Percentiles rank a stretch among this genome's conserved stretches.
phyloP scores from a whole-genome alignment of 352 stramenopile species.

The Phytophthora nicotianae region DNA sequence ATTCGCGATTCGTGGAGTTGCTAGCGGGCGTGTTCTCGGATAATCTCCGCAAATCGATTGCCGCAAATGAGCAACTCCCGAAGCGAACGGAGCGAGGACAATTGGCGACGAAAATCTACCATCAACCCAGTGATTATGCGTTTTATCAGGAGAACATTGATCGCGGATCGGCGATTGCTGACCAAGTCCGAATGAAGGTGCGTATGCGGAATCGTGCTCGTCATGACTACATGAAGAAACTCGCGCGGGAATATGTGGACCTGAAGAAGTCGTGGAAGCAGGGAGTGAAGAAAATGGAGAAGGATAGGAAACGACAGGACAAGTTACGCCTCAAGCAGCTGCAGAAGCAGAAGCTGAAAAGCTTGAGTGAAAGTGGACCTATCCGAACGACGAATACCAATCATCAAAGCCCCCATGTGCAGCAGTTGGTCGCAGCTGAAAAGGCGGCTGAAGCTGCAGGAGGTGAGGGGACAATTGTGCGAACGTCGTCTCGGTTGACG shows the following conservation, averaged over 20 bases:
- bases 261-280: conserved; percentile 83
- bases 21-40: conserved; percentile 67
- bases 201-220: conserved; percentile 64
- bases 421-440: conserved; percentile 45
- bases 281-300: conserved; percentile 88
- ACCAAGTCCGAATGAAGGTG: conserved; percentile 70
- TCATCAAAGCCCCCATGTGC: conserved; percentile 45
- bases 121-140: conserved; percentile 69
- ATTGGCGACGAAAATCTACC: conserved; percentile 68
- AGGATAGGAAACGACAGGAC: conserved; percentile 85
- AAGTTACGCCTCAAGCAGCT: conserved; percentile 82
- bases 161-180: conserved; percentile 43
- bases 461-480: conserved; percentile 48
- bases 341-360: conserved; percentile 47
- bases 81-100: conserved; percentile 55
- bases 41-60: conserved; percentile 55
- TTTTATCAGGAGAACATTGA: conserved; percentile 83
- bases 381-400: conserved; percentile 44
- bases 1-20: conserved; percentile 66
- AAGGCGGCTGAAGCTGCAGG: conserved; percentile 34
- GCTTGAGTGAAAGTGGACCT: conserved; percentile 28
- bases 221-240: conserved; percentile 70
- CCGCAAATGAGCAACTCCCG: conserved; percentile 63
- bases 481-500: conserved; percentile 81
- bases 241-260: conserved; percentile 81